A percentile compares a stretch with the other conserved stretches of the same genome.
Evolutionary conservation across 1,139 yeast species (phyloP).

Genomic region (Suhomyces guaymorum): DNA sequence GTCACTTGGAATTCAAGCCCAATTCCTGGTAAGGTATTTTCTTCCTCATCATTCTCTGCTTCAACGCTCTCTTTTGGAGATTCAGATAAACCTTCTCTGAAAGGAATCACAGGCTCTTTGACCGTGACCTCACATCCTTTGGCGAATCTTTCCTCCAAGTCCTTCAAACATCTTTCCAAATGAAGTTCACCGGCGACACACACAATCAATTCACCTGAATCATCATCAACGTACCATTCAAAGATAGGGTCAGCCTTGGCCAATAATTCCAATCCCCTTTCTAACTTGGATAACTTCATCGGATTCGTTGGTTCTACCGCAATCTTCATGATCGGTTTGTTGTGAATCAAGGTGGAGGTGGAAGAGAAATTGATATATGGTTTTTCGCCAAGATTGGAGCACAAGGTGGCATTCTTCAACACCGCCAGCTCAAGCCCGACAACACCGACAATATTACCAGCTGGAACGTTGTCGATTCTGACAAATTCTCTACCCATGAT

Average conservation of each 20-base stretch:
- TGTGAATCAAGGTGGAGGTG: constrained; percentile 58
- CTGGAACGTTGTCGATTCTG: constrained; percentile 77
- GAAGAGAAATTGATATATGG: constrained; percentile 74
- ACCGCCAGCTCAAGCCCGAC: constrained; percentile 85
- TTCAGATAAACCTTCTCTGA: constrained; percentile 76
- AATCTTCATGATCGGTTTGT: constrained; percentile 83
- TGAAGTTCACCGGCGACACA: constrained; percentile 97
- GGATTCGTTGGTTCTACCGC: constrained; percentile 95
- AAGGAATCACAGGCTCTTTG: constrained; percentile 94
- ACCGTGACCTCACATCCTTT: constrained; percentile 76
- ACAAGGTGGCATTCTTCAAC: constrained; percentile 83
- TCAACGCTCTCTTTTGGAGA: constrained; percentile 10
- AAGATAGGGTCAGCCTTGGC: constrained; percentile 93
- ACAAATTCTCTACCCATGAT: constrained; percentile 93
- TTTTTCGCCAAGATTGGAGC: constrained; percentile 46
- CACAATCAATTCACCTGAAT: constrained; percentile 83
- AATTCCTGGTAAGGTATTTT: constrained; percentile 49
- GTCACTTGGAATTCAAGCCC: constrained; percentile 50
- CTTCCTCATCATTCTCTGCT: constrained; percentile 19
- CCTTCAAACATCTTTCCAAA: constrained; percentile 86
- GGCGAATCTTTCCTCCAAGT: constrained; percentile 87
- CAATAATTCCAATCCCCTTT: constrained; percentile 72
- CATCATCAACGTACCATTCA: constrained; percentile 78
- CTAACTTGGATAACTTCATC: constrained; percentile 71
- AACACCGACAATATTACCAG: constrained; percentile 94